Percentiles rank a stretch among this genome's conserved stretches.
These are phyloP conservation scores for Irineochytrium annulatum DNA, from an alignment of 192 early-diverging fungal species.

Conservation along the genomic window DNA sequence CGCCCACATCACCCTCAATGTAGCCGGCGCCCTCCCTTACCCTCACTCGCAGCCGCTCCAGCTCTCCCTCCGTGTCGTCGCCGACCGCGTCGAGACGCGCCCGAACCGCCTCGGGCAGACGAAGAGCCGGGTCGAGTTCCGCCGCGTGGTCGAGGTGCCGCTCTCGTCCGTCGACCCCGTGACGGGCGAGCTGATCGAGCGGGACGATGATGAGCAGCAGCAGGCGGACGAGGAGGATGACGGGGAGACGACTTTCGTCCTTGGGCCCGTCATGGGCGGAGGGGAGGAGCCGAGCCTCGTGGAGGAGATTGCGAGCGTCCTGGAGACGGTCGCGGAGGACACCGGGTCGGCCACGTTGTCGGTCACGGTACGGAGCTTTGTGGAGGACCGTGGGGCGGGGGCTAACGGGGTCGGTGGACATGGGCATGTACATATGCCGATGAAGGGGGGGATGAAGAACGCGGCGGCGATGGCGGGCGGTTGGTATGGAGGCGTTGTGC, in stretches of 20 bases:
- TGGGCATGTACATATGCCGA: background rate
- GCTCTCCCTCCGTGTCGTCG: conserved; percentile 5
- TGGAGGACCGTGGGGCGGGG: background rate
- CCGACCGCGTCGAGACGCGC: conserved; percentile 3
- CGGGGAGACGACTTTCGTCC: background rate
- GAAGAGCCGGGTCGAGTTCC: conserved; percentile 8
- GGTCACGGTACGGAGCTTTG: conserved; percentile 15
- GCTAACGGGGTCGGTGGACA: background rate
- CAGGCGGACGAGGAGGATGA: background rate
- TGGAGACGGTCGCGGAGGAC: conserved; percentile 3
- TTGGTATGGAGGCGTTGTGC: background rate
- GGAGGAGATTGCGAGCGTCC: conserved; percentile 8
- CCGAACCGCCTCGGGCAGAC: conserved; percentile 3
- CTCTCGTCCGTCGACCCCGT: background rate
- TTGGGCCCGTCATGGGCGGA: conserved; percentile 14
- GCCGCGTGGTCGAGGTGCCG: background rate
- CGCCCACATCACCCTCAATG: conserved; percentile 18
- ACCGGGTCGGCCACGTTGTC: conserved; percentile 9
- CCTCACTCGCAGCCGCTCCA: background rate
- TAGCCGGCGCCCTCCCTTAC: conserved; percentile 3
- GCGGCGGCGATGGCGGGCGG: background rate
- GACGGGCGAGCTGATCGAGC: too few relatives aligned
- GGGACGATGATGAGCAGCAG: too few relatives aligned
- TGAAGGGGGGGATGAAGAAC: background rate
- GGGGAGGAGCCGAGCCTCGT: conserved; percentile 9